Evolutionary conservation across 106 monocot genomes (phyloP).

Genomic region (Vanilla planifolia): DNA sequence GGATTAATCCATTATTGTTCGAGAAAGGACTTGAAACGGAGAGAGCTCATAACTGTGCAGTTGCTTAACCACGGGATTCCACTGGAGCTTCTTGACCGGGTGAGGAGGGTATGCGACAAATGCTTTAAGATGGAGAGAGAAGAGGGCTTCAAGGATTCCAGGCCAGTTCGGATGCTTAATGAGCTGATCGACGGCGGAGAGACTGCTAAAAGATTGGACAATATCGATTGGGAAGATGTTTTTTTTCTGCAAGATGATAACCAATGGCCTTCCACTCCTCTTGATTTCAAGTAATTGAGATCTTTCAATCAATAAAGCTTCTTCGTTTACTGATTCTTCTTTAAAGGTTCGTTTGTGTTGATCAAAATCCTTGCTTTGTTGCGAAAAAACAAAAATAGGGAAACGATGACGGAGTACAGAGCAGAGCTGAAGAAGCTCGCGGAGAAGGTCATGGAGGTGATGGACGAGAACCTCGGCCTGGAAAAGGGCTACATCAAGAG

Average conservation of each 20-base stretch:
- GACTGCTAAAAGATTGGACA: constrained; percentile 12
- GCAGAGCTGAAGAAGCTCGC: constrained; percentile 52
- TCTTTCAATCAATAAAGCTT: too few relatives aligned
- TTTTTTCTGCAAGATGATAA: constrained; percentile 38
- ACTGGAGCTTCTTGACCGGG: constrained; percentile 40
- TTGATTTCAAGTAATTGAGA: constrained; percentile 41
- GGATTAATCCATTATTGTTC: too few relatives aligned
- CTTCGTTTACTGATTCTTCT: too few relatives aligned
- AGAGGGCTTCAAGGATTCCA: constrained; percentile 43
- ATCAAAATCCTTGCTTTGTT: too few relatives aligned
- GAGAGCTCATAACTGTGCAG: too few relatives aligned
- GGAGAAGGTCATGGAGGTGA: constrained; percentile 42
- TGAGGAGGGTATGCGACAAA: constrained; percentile 52
- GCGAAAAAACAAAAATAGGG: too few relatives aligned
- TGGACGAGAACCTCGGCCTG: constrained; percentile 54
- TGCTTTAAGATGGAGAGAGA: constrained; percentile 47
- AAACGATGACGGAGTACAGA: constrained; percentile 62
- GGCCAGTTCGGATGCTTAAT: constrained; percentile 28
- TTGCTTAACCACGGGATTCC: constrained; percentile 60
- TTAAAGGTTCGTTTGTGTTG: too few relatives aligned
- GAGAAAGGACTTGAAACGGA: too few relatives aligned
- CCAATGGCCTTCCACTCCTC: constrained; percentile 47
- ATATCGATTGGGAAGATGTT: constrained; percentile 55
- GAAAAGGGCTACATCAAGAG: constrained; percentile 49
- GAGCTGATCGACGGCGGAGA: constrained; percentile 10